These are phyloP conservation scores for Ustilago vetiveriae DNA, from an alignment of 1,284 basidiomycete genomes.

Conservation along the genomic window DNA sequence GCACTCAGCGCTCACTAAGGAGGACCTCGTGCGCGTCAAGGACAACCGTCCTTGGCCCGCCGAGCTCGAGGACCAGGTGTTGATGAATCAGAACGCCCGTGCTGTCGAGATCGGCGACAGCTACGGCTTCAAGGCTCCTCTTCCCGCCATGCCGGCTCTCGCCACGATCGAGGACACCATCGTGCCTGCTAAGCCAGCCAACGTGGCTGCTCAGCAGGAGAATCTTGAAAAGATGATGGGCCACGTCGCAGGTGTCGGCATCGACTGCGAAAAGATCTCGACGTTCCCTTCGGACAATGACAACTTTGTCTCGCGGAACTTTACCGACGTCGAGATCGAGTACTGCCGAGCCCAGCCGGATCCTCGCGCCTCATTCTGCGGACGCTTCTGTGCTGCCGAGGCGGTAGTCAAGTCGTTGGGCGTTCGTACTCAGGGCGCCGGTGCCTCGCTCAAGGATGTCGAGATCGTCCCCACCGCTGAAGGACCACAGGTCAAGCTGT, in stretches of 20 bases:
- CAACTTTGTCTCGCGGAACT: conserved; percentile 90
- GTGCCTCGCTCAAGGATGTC: conserved; percentile 92
- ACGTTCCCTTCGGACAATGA: conserved; percentile 88
- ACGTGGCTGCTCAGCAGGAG: conserved; percentile 52
- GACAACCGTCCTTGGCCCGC: conserved; percentile 88
- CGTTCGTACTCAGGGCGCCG: conserved; percentile 88
- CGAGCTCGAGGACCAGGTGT: conserved; percentile 86
- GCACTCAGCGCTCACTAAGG: conserved; percentile 61
- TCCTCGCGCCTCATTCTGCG: conserved; percentile 88
- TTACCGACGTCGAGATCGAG: conserved; percentile 84
- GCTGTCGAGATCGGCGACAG: conserved; percentile 55
- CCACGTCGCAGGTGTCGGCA: conserved; percentile 78
- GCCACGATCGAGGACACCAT: conserved; percentile 31
- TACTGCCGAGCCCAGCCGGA: conserved; percentile 91
- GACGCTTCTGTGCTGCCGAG: conserved; percentile 96
- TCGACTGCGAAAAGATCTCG: conserved; percentile 82
- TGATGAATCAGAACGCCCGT: conserved; percentile 92
- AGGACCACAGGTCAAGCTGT: conserved; percentile 80
- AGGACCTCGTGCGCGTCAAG: conserved; percentile 82
- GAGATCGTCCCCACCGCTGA: conserved; percentile 80
- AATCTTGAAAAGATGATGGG: conserved; percentile 52
- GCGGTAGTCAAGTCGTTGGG: conserved; percentile 98
- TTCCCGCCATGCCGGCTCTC: conserved; percentile 49
- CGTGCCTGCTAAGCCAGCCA: conserved; percentile 48
- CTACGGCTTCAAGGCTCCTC: conserved; percentile 57